These are phyloP conservation scores for Wallacemonas rigidus DNA, from an alignment of 208 protist species.

Conservation along the genomic window DNA sequence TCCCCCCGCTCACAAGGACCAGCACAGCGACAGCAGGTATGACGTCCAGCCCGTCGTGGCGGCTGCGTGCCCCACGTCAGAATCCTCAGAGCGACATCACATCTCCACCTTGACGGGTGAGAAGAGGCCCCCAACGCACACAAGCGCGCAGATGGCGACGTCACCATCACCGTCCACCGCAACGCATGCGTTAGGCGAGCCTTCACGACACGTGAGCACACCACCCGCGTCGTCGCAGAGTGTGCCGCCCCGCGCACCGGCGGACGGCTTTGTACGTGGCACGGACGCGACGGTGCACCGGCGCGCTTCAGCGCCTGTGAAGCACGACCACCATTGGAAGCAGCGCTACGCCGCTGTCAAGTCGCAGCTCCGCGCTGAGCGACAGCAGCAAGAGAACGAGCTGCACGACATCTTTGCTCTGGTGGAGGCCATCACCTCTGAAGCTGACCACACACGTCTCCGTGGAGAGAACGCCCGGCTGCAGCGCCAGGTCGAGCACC, in stretches of 20 bases:
- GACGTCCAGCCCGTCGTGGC: too few relatives aligned
- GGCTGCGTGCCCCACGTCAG: too few relatives aligned
- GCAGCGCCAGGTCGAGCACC: constrained; percentile 15
- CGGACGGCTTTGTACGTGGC: constrained; percentile 1
- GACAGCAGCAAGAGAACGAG: constrained; percentile 15
- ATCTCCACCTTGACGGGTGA: too few relatives aligned
- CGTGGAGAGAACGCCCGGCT: constrained; percentile 22
- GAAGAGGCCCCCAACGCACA: not conserved
- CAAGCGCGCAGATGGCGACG: not conserved
- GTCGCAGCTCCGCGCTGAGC: constrained; percentile 12
- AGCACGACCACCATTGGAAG: constrained; percentile 11
- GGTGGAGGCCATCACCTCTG: constrained; percentile 15
- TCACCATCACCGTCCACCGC: too few relatives aligned
- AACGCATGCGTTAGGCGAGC: too few relatives aligned
- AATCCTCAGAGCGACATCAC: too few relatives aligned
- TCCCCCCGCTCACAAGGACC: too few relatives aligned
- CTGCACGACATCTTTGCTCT: constrained; percentile 21
- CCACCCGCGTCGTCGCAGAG: too few relatives aligned
- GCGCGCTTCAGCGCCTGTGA: not conserved
- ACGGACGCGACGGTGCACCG: not conserved
- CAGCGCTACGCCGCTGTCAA: constrained; percentile 18
- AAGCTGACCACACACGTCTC: constrained; percentile 15
- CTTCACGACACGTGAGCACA: too few relatives aligned
- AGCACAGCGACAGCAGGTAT: too few relatives aligned
- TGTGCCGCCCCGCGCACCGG: not conserved